A percentile compares a stretch with the other conserved stretches of the same genome.
phyloP scores from a whole-genome alignment of 805 yeast species.

The Myxozyma neotropica region DNA sequence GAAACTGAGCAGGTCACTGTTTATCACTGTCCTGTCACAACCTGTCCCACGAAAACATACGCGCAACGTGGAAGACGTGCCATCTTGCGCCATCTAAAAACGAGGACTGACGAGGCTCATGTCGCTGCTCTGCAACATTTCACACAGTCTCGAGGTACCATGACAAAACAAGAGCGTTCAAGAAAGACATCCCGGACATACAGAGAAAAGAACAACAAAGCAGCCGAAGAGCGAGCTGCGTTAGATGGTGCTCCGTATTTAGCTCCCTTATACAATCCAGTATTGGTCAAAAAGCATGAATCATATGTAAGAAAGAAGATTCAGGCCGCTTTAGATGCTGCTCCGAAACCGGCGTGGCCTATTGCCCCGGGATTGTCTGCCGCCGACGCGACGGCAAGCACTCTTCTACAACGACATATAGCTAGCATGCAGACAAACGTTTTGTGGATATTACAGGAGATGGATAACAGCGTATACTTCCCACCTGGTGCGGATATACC shows the following conservation, averaged over 20 bases:
- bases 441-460: conserved; percentile 28
- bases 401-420: background rate
- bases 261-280: conserved; percentile 31
- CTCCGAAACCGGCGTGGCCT: conserved; percentile 25
- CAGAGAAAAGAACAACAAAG: conserved; percentile 23
- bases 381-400: background rate
- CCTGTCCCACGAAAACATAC: conserved; percentile 24
- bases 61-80: conserved; percentile 34
- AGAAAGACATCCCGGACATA: conserved; percentile 33
- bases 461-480: conserved; percentile 27
- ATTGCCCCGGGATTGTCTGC: conserved; percentile 14
- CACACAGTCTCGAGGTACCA: conserved; percentile 11
- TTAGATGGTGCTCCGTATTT: conserved; percentile 27
- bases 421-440: conserved; percentile 25
- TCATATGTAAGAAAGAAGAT: conserved; percentile 32
- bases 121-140: conserved; percentile 16
- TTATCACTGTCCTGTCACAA: conserved; percentile 30
- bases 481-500: conserved; percentile 29
- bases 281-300: conserved; percentile 31
- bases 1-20: conserved; percentile 30
- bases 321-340: conserved; percentile 17
- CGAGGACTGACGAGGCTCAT: conserved; percentile 19
- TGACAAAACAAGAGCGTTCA: conserved; percentile 33
- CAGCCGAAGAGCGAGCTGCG: conserved; percentile 20
- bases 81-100: conserved; percentile 25